These are phyloP conservation scores for Trichoderma koningii DNA, from an alignment of 2,329 filamentous ascomycete genomes.

Conservation along the genomic window DNA sequence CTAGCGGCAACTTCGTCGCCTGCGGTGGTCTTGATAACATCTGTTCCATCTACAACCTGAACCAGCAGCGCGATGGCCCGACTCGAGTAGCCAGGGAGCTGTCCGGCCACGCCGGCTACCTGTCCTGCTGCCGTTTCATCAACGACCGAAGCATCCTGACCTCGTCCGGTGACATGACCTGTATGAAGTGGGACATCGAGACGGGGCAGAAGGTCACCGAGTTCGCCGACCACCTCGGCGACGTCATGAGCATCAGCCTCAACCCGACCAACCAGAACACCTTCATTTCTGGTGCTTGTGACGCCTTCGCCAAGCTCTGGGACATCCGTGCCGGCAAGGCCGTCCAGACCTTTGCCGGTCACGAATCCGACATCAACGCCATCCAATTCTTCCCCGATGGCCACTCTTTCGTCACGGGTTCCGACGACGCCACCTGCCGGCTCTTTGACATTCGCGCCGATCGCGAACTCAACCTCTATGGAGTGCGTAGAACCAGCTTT, in stretches of 20 bases:
- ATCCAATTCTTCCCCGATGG: slow-evolving; percentile 99
- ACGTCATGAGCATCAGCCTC: slow-evolving; percentile 99
- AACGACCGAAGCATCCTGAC: slow-evolving; percentile 97
- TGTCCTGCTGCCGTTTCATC: slow-evolving; percentile 98
- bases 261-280: slow-evolving; percentile 99
- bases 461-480: slow-evolving; percentile 70
- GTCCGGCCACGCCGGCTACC: slow-evolving; percentile 94
- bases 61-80: slow-evolving; percentile 89
- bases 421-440: slow-evolving; percentile 94
- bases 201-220: slow-evolving; percentile 96
- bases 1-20: slow-evolving; percentile 96
- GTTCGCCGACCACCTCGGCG: slow-evolving; percentile 95
- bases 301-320: slow-evolving; percentile 98
- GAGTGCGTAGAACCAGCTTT: slow-evolving; percentile 50
- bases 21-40: slow-evolving; percentile 99
- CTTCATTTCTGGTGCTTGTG: slow-evolving; percentile 98
- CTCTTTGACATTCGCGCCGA: slow-evolving; percentile 98
- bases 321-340: slow-evolving; percentile 98
- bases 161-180: slow-evolving; percentile 98
- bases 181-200: slow-evolving; percentile 99
- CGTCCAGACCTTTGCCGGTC: slow-evolving; percentile 96
- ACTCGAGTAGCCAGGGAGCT: slow-evolving; percentile 94
- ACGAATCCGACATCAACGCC: slow-evolving; percentile 98
- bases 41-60: slow-evolving; percentile 99
- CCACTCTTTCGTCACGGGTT: slow-evolving; percentile 96